These are phyloP conservation scores for Geotrichum reessii DNA, from an alignment of 1,139 yeast genomes.

Conservation along the genomic window DNA sequence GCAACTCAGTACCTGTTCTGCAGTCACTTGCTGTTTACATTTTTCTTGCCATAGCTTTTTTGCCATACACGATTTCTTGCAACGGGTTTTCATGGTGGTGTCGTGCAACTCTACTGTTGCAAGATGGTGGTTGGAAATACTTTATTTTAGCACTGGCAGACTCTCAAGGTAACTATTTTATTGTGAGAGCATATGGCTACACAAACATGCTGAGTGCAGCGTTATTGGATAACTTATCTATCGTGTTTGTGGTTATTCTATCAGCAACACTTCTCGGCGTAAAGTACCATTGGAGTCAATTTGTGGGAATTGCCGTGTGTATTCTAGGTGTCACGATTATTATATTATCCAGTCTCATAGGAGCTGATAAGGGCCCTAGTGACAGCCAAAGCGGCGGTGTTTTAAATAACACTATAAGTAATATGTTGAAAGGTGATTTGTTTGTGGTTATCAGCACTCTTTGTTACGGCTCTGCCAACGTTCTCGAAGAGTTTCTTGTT, in stretches of 20 bases:
- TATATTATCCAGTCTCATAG: slow-evolving; percentile 37
- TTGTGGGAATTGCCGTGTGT: slow-evolving; percentile 39
- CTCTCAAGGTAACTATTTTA: slow-evolving; percentile 44
- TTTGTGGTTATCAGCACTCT: slow-evolving; percentile 43
- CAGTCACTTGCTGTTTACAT: slow-evolving; percentile 41
- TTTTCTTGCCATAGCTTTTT: slow-evolving; percentile 36
- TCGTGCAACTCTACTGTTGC: too few relatives aligned
- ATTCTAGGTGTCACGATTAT: slow-evolving; percentile 42
- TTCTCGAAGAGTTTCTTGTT: slow-evolving; percentile 41
- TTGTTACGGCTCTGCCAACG: slow-evolving; percentile 42
- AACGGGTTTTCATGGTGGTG: slow-evolving; percentile 31
- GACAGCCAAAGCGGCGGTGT: too few relatives aligned
- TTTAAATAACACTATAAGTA: too few relatives aligned
- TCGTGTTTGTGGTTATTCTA: slow-evolving; percentile 41
- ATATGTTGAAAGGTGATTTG: slow-evolving; percentile 43
- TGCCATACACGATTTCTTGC: slow-evolving; percentile 38
- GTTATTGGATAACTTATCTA: slow-evolving; percentile 42
- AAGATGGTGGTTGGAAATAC: slow-evolving; percentile 45
- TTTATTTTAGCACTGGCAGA: slow-evolving; percentile 31
- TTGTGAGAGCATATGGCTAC: slow-evolving; percentile 42
- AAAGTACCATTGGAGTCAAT: slow-evolving; percentile 43
- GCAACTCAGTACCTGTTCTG: slow-evolving; percentile 41
- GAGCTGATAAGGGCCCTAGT: too few relatives aligned
- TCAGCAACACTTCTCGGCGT: slow-evolving; percentile 40
- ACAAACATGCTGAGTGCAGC: slow-evolving; percentile 43